phyloP scores from a whole-genome alignment of 805 yeast genomes.

The Ogataea sp. region DNA sequence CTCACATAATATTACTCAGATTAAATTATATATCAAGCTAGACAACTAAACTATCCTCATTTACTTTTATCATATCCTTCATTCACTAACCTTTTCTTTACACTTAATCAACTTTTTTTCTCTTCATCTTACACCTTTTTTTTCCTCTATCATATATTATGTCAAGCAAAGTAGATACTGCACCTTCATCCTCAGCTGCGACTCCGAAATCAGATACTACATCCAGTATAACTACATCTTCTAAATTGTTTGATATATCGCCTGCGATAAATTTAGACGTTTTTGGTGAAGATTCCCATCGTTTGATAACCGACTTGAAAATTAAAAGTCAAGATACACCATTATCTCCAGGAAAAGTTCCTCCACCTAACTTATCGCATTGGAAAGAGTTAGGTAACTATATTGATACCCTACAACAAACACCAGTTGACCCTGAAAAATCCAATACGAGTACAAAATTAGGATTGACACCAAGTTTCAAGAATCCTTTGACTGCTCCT shows the following conservation, averaged over 20 bases:
- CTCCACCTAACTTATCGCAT: slow-evolving; percentile 15
- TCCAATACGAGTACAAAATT: neutral
- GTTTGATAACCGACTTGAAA: slow-evolving; percentile 10
- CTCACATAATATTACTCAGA: no score
- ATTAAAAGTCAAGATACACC: slow-evolving; percentile 2
- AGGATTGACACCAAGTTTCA: slow-evolving; percentile 2
- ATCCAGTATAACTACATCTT: slow-evolving; percentile 3
- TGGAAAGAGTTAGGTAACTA: slow-evolving; percentile 30
- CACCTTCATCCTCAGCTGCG: neutral
- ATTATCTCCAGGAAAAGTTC: slow-evolving; percentile 3
- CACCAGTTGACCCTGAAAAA: slow-evolving; percentile 3
- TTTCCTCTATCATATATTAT: slow-evolving; percentile 2
- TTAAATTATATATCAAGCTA: no score
- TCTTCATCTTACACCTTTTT: neutral
- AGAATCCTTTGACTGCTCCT: slow-evolving; percentile 30
- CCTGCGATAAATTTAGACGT: slow-evolving; percentile 15
- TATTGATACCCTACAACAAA: slow-evolving; percentile 21
- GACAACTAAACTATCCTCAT: neutral
- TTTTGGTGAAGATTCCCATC: slow-evolving; percentile 17
- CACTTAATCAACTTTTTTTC: neutral
- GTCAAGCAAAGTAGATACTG: slow-evolving; percentile 3
- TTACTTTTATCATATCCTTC: neutral
- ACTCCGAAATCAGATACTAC: neutral
- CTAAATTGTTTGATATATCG: slow-evolving; percentile 8
- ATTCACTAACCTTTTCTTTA: neutral